Conservation (phyloP, 2,329 filamentous ascomycete genomes). For the Ophiostoma piceae region DNA sequence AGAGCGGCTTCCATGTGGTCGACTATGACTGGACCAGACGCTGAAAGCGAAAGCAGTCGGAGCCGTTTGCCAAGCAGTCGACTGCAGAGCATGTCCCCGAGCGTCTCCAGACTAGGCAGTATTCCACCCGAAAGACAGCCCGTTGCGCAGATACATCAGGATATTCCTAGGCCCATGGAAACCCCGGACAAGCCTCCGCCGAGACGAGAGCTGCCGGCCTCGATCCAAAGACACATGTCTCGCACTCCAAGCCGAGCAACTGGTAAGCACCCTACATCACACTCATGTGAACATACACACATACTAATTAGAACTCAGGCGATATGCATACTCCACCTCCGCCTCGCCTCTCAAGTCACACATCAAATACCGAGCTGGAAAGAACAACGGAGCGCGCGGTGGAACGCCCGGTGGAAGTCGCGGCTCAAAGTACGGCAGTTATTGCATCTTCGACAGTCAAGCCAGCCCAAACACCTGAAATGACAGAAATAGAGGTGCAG, state of each 20-base stretch:
- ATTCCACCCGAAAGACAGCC: not conserved
- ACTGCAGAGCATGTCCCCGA: not conserved
- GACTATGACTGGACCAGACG: not conserved
- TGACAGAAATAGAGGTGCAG: constrained; percentile 18
- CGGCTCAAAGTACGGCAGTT: not conserved
- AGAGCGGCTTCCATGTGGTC: not conserved
- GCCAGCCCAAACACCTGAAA: not conserved
- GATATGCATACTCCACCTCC: not conserved
- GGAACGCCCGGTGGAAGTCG: no score
- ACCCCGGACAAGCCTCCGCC: constrained; percentile 23
- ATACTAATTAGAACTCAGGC: not conserved
- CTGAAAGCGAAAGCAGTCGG: not conserved
- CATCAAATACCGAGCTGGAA: not conserved
- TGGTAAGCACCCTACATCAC: not conserved
- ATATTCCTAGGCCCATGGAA: not conserved
- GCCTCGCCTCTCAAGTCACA: not conserved
- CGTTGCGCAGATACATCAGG: not conserved
- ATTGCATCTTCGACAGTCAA: not conserved
- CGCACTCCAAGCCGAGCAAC: constrained; percentile 19
- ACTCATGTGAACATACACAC: not conserved
- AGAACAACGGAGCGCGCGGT: not conserved
- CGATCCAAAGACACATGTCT: constrained; percentile 22
- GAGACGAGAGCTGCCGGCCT: constrained; percentile 22
- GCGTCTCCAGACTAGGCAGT: not conserved
- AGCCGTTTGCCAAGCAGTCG: not conserved